Evolutionary conservation across 441 rosid genomes (phyloP), one percentile per base, ranked within the genome.

Genomic region (Eutrema salsugineum): DNA sequence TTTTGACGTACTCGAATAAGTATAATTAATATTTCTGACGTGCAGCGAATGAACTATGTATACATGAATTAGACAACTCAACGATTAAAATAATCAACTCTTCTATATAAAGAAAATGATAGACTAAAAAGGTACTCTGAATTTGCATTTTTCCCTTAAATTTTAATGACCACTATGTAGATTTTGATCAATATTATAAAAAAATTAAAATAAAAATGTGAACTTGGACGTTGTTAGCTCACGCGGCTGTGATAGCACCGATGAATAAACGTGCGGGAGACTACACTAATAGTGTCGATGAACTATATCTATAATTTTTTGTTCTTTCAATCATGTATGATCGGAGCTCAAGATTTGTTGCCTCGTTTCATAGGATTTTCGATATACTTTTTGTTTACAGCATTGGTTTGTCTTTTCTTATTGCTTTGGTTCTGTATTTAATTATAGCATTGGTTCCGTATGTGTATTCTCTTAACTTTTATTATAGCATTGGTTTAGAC

Each of bases 21-120:
- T 27, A 7, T 51, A 14, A 5, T 3, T n/a, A 28, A 1, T 44
- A 28, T 28, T 30, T 8, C 12, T 32, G 62, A 32, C 72, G 77
- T 66, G 77, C 77, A 58, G 2, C 19, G 27, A 66, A 39, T 73
- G 72, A 73, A 66, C 54, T 58, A 1, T 65, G 33, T 20, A 30
- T 48, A n/a, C 61, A 73, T 65, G 53, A 48, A 58, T 6, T 49
- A 40, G 44, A 39, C 66, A 73, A 28, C 66, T 28, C 30, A 30
- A 39, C 9, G 6, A 39, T 39, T 38, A 4, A n/a, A 24, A 64
- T 6, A 63, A 33, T 20, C 19, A 2, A 15, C n/a, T 28, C 3
- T 19, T 49, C n/a, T 30, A 9, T 40, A 40, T 14, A 39, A 36
- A 42, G 20, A 56, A 46, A 68, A 44, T 24, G 43, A 4, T 44